Evolutionary conservation across 192 early-diverging fungal species (phyloP), one percentile per base, ranked within the genome.

Genomic region (Coemansia sp.): DNA sequence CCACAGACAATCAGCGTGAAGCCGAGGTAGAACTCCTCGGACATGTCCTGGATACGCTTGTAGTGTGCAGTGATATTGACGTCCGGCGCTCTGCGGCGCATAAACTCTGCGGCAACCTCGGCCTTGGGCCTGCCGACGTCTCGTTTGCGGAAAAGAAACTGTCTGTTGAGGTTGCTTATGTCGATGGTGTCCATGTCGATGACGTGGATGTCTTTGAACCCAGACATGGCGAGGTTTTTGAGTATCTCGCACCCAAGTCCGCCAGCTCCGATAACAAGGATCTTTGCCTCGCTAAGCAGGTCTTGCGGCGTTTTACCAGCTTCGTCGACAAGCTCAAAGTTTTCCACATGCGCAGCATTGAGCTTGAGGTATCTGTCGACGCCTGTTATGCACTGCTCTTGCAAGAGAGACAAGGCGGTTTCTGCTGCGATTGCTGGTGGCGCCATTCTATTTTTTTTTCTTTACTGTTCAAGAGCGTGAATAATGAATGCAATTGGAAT

Each of bases 1-100:
- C 97, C 97, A 64, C 95, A 97, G 44, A 99, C 89, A 34, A 99
- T 87, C 46, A 97, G 82, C 3, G 89, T 85, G 75, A 97, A 96
- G 62, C 93, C 88, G 23, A 77, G 75, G 71, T 99, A 99, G 75
- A 93, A 99, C 60, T 95, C 94, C 48, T 92, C 88, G 62, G 95
- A 90, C 85, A 95, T 97, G 71, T 99, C 97, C 84, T 99, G 95
- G 64, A 99, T 99, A 56, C 92, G 92, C 63, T 93, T 91, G 84
- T 88, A 92, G 68, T 89, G 90, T 77, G 91, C 87, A 9, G 87
- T 88, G n/a, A 92, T 89, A 35, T 80, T 86, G 45, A 91, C 85
- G 14, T 86, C 86, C 5, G 89, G 87, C 23, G 91, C 85, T 43
- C 92, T 81, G 34, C 83, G 85, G 71, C 86, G 87, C 43, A 94